A percentile compares a stretch with the other conserved stretches of the same genome.
Conservation (phyloP, 2,329 filamentous ascomycete genomes). For the Clonostachys sp. region DNA sequence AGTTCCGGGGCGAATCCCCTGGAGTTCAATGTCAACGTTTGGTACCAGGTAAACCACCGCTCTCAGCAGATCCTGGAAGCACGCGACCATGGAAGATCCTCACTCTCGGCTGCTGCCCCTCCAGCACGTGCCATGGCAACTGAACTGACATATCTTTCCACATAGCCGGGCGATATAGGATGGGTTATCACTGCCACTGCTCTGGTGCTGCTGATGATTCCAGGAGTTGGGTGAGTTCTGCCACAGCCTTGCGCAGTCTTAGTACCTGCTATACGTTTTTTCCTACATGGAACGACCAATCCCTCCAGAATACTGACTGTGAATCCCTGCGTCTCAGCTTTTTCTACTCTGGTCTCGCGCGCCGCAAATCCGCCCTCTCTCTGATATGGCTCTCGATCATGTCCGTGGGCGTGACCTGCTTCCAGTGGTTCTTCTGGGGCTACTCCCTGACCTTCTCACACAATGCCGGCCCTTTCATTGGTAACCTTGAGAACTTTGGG, state of each 20-base stretch:
- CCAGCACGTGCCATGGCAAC: too few relatives aligned
- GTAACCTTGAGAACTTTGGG: slow-evolving; percentile 74
- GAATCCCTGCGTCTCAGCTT: slow-evolving; percentile 40
- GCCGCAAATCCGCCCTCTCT: slow-evolving; percentile 83
- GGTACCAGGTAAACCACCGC: slow-evolving; percentile 57
- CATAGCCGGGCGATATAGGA: slow-evolving; percentile 72
- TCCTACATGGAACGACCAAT: neutral
- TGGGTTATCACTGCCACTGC: slow-evolving; percentile 82
- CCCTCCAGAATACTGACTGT: neutral
- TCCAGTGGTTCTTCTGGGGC: slow-evolving; percentile 96
- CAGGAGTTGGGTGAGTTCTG: slow-evolving; percentile 66
- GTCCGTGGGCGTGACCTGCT: slow-evolving; percentile 76
- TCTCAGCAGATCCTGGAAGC: neutral
- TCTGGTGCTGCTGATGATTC: slow-evolving; percentile 87
- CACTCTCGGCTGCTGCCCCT: too few relatives aligned
- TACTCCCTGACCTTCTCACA: slow-evolving; percentile 82
- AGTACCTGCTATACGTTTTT: neutral
- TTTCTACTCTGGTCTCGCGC: slow-evolving; percentile 89
- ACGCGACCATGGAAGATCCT: too few relatives aligned
- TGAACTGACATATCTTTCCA: neutral
- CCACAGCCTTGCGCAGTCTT: neutral
- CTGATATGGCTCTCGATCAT: slow-evolving; percentile 90
- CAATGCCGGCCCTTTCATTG: slow-evolving; percentile 69
- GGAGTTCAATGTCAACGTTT: slow-evolving; percentile 68
- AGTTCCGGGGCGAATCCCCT: slow-evolving; percentile 65